Evolutionary conservation across 1,139 yeast genomes (phyloP), one percentile per base, ranked within the genome.

Genomic region (Pichia sp.): DNA sequence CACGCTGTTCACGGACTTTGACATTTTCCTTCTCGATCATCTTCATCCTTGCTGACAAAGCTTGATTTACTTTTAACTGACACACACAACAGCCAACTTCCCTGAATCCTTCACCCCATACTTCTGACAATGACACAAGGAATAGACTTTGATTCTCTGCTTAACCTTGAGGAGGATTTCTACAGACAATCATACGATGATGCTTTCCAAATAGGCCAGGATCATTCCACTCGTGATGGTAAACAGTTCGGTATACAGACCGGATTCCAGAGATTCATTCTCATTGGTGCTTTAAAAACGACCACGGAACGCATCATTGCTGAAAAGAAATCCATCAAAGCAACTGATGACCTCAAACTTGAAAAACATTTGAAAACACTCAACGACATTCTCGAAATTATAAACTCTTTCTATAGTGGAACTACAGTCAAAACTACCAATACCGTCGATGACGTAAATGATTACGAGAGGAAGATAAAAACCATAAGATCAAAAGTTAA

Each of bases 161-260:
- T 73, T 19, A 61, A 70, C 44, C 51, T 68, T 21, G 79, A 74
- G 47, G 62, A 67, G 22, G 62, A 66, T 22, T 66, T 58, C 46
- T 73, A 72, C 47, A 50, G 59, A 18, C 60, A 63, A 37, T 77
- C 78, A 1, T 71, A 55, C 45, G 39, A 49, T 33, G 74, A 70
- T 38, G 78, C 78, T 2, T 45, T 55, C 60, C 17, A 74, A 67
- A 35, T 64, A 56, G 29, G 38, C 7, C 10, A 23, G 11, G 21
- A 29, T 6, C 62, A 64, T 29, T 73, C 70, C 42, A 58, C 51
- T 29, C 43, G 56, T 5, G 79, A 73, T 46, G 79, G 79, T 1
- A 72, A 70, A 49, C 70, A 69, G 44, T 67, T 64, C 41, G 80
- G 80, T 0, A 67, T 68, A 38, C 80, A 74, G 48, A 73, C 79